Base-by-base conservation (phyloP, 805 yeast genomes). In the Candida xiaguanensis region DNA sequence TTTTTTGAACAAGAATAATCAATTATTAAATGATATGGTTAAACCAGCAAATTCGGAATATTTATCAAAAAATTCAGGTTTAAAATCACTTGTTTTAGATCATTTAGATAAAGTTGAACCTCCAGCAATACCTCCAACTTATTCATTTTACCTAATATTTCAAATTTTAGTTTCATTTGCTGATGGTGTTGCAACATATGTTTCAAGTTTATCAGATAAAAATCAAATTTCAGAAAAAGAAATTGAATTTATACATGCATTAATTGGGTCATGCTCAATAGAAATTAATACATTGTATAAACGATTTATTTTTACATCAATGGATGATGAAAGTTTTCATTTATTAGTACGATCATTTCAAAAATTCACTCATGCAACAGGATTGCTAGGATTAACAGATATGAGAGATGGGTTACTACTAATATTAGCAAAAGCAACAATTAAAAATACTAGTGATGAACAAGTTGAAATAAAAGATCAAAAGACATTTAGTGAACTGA, bases 81-180 rank as follows among this genome's bases (percentile, higher is more conserved):
- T 74, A 34, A 76, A 78, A 47, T 67, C 81, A 0, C 63, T 79
- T 11, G 73, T 79, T 41, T 67, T 90, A 22, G 96, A 91, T 40
- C 75, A 82, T 38, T 68, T 93, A 17, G 98, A 91, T 54, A 89
- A 89, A 51, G 49, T 65, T 0, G 95, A 85, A 19, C 81, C 96
- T 0, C 96, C 96, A 0, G 52, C 67, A 1, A 46, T 64, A 11
- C 85, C 93, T 2, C 67, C 66, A 5, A 73, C 82, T 0, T 90
- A 93, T 41, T 43, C 64, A 42, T 58, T 78, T 1, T 64, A 77
- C 54, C 66, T 91, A 24, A 70, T 85, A 0, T 63, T 80, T 35
- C 66, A 68, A 12, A 70, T 82, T 26, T 49, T 81, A 2, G 70
- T 72, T 36, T 56, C 74, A 2, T 64, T 82, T 15, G 72, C 87